Conservation (phyloP, 306 rosid genomes). For the Spatholobus suberectus region DNA sequence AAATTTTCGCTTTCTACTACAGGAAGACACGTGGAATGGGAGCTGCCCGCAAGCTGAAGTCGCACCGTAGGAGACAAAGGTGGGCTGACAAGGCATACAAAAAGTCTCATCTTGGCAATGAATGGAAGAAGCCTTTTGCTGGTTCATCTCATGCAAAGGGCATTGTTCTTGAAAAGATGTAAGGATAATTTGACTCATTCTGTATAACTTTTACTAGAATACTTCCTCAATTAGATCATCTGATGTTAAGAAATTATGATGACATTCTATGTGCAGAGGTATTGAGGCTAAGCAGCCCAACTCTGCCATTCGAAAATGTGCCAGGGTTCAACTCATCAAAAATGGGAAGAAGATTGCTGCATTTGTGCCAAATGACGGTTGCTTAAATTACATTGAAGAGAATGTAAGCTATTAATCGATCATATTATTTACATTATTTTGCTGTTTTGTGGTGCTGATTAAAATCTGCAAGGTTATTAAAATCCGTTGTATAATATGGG, state of each 20-base stretch:
- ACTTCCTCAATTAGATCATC: neutral
- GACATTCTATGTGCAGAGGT: constrained; percentile 54
- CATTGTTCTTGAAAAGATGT: constrained; percentile 86
- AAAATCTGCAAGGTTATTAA: neutral
- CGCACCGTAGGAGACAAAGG: constrained; percentile 70
- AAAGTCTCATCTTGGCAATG: constrained; percentile 76
- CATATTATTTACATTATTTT: neutral
- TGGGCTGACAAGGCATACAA: constrained; percentile 84
- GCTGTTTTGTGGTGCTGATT: neutral
- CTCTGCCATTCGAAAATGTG: constrained; percentile 87
- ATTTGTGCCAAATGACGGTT: constrained; percentile 84
- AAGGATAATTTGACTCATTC: neutral
- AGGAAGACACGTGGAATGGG: constrained; percentile 83
- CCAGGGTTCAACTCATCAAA: constrained; percentile 81
- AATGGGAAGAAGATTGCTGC: constrained; percentile 90
- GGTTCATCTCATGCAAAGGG: constrained; percentile 93
- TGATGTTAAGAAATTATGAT: neutral
- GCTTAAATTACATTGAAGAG: constrained; percentile 77
- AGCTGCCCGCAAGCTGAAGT: constrained; percentile 76
- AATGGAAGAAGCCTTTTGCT: constrained; percentile 89
- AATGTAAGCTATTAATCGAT: constrained; percentile 49
- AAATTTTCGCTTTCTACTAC: neutral
- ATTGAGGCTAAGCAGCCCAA: constrained; percentile 92
- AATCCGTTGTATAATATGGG: neutral
- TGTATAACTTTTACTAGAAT: too few relatives aligned